Evolutionary conservation across 2,329 filamentous ascomycete genomes (phyloP).

Genomic region (Alternaria sp.): DNA sequence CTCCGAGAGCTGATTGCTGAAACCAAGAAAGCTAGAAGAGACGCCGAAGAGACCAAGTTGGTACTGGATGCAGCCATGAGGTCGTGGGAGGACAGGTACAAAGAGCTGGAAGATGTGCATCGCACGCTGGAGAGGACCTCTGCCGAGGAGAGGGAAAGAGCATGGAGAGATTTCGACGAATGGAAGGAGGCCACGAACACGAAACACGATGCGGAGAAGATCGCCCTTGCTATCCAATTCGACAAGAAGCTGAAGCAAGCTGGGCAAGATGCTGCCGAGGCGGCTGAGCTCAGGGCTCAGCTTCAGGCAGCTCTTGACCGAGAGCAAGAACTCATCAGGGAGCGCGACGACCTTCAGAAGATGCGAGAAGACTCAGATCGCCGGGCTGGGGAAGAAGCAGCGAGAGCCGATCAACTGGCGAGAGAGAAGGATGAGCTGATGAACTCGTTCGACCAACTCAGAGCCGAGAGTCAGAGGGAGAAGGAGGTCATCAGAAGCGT

Average conservation of each 20-base stretch:
- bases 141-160: slow-evolving; percentile 43
- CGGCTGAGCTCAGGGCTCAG: slow-evolving; percentile 42
- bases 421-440: slow-evolving; percentile 47
- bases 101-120: slow-evolving; percentile 51
- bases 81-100: slow-evolving; percentile 52
- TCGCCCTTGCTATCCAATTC: slow-evolving; percentile 48
- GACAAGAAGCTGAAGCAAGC: slow-evolving; percentile 53
- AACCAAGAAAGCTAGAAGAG: slow-evolving; percentile 52
- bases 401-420: slow-evolving; percentile 33
- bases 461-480: slow-evolving; percentile 44
- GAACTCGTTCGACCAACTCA: slow-evolving; percentile 40
- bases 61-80: slow-evolving; percentile 42
- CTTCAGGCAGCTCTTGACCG: slow-evolving; percentile 55
- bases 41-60: slow-evolving; percentile 40
- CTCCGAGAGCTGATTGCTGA: slow-evolving; percentile 55
- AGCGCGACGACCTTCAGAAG: slow-evolving; percentile 58
- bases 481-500: slow-evolving; percentile 48
- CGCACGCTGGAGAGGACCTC: slow-evolving; percentile 47
- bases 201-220: slow-evolving; percentile 48
- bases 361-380: slow-evolving; percentile 31
- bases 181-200: slow-evolving; percentile 48
- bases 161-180: slow-evolving; percentile 51
- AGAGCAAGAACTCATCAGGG: slow-evolving; percentile 53
- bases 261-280: slow-evolving; percentile 52
- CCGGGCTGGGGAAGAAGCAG: slow-evolving; percentile 43